Percentiles rank a stretch among this genome's conserved stretches.
These are phyloP conservation scores for Helenozyma baotianmanensis DNA, from an alignment of 805 yeast species.

Conservation along the genomic window DNA sequence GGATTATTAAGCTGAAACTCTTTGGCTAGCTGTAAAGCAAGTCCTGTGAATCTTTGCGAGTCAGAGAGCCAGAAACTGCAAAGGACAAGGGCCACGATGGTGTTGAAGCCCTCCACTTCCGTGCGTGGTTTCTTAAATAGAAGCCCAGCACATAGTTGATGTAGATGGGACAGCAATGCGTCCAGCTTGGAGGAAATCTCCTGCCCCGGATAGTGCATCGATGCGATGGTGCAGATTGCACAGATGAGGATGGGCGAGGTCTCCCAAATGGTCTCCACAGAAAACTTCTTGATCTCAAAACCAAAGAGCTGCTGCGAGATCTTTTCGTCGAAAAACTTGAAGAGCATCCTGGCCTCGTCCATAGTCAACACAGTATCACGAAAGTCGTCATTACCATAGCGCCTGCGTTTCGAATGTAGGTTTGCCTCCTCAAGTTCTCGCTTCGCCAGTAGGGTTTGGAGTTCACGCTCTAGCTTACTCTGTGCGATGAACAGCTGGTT, in stretches of 20 bases:
- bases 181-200: slow-evolving; percentile 25
- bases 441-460: no score
- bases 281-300: slow-evolving; percentile 49
- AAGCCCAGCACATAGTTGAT: slow-evolving; percentile 31
- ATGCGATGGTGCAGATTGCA: slow-evolving; percentile 58
- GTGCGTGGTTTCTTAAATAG: slow-evolving; percentile 33
- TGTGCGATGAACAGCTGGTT: slow-evolving; percentile 2
- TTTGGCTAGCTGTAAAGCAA: slow-evolving; percentile 63
- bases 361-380: slow-evolving; percentile 32
- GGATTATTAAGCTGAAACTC: slow-evolving; percentile 42
- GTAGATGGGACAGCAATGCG: slow-evolving; percentile 26
- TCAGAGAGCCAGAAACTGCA: slow-evolving; percentile 69
- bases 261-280: slow-evolving; percentile 48
- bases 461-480: not conserved
- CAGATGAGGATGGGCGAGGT: slow-evolving; percentile 54
- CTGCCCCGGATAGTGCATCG: slow-evolving; percentile 50
- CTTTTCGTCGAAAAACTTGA: slow-evolving; percentile 47
- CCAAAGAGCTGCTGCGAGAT: slow-evolving; percentile 66
- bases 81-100: slow-evolving; percentile 57
- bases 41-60: slow-evolving; percentile 59
- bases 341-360: slow-evolving; percentile 44
- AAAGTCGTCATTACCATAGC: slow-evolving; percentile 22
- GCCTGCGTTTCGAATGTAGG: not conserved
- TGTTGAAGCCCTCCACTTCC: slow-evolving; percentile 51
- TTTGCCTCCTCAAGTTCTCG: not conserved